These are phyloP conservation scores for Rhynchosporium graminicola DNA, from an alignment of 2,329 filamentous ascomycete genomes.

Conservation along the genomic window DNA sequence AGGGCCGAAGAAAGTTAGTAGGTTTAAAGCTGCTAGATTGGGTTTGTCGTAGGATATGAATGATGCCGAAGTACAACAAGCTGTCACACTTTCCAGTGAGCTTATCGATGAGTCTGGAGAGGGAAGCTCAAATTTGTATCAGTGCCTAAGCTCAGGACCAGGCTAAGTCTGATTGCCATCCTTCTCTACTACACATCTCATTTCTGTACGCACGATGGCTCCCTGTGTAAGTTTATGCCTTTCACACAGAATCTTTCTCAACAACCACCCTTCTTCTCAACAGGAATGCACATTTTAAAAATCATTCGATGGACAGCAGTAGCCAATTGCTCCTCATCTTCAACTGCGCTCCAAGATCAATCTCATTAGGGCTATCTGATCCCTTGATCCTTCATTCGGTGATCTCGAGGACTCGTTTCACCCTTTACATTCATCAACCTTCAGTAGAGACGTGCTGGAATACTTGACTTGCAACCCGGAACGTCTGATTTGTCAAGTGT, in stretches of 20 bases:
- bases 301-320: conserved; percentile 57
- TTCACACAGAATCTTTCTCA: background rate
- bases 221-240: background rate
- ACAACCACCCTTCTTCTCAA: background rate
- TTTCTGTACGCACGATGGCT: background rate
- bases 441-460: too few relatives aligned
- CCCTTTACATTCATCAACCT: conserved; percentile 49
- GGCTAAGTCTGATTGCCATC: too few relatives aligned
- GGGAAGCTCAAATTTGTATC: too few relatives aligned
- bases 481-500: too few relatives aligned
- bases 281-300: conserved; percentile 44
- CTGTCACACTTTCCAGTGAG: too few relatives aligned
- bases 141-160: too few relatives aligned
- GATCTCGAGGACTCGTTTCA: conserved; percentile 64
- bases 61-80: background rate
- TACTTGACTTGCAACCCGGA: too few relatives aligned
- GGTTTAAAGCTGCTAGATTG: conserved; percentile 72
- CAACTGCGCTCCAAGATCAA: conserved; percentile 59
- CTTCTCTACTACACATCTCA: background rate
- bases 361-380: conserved; percentile 60
- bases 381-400: conserved; percentile 46
- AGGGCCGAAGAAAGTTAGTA: conserved; percentile 64
- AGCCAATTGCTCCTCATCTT: conserved; percentile 55
- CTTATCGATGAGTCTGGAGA: too few relatives aligned
- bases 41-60: conserved; percentile 49